A percentile compares a stretch with the other conserved stretches of the same genome.
These are phyloP conservation scores for Lyophyllum atratum DNA, from an alignment of 768 basidiomycete genomes.

Conservation along the genomic window DNA sequence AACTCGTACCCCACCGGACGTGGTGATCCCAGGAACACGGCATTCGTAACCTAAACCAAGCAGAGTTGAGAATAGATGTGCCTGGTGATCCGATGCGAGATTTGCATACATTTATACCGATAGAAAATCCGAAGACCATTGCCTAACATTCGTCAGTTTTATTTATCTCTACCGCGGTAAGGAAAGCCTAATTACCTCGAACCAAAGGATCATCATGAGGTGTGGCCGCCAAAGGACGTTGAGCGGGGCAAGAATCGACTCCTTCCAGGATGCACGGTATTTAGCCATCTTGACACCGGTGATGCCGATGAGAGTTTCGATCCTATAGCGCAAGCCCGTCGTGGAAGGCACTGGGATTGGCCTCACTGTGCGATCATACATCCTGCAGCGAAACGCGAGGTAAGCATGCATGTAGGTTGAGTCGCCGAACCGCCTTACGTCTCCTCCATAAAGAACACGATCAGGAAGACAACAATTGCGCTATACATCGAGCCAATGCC, in stretches of 20 bases:
- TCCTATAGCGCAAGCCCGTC: slow-evolving; percentile 42
- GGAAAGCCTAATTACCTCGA: slow-evolving; percentile 31
- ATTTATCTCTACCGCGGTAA: background rate
- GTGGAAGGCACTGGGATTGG: slow-evolving; percentile 41
- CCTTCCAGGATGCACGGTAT: slow-evolving; percentile 37
- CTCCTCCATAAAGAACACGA: slow-evolving; percentile 53
- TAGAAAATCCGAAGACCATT: slow-evolving; percentile 33
- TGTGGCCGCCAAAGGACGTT: slow-evolving; percentile 29
- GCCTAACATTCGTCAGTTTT: slow-evolving; percentile 9
- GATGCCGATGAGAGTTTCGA: slow-evolving; percentile 54
- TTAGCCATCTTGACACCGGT: slow-evolving; percentile 54
- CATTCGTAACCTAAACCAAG: slow-evolving; percentile 32
- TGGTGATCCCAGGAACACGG: slow-evolving; percentile 23
- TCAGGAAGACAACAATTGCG: slow-evolving; percentile 42
- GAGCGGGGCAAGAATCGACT: slow-evolving; percentile 34
- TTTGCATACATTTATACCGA: slow-evolving; percentile 37
- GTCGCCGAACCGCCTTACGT: slow-evolving; percentile 43
- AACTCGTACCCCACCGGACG: slow-evolving; percentile 38
- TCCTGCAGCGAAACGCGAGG: slow-evolving; percentile 24
- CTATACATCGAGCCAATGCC: slow-evolving; percentile 64
- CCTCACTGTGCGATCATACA: slow-evolving; percentile 52
- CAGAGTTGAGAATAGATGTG: background rate
- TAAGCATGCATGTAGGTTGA: background rate
- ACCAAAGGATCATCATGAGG: slow-evolving; percentile 34
- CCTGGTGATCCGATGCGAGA: background rate